phyloP scores from a whole-genome alignment of 2,329 filamentous ascomycete genomes.

The Fusarium sp. region DNA sequence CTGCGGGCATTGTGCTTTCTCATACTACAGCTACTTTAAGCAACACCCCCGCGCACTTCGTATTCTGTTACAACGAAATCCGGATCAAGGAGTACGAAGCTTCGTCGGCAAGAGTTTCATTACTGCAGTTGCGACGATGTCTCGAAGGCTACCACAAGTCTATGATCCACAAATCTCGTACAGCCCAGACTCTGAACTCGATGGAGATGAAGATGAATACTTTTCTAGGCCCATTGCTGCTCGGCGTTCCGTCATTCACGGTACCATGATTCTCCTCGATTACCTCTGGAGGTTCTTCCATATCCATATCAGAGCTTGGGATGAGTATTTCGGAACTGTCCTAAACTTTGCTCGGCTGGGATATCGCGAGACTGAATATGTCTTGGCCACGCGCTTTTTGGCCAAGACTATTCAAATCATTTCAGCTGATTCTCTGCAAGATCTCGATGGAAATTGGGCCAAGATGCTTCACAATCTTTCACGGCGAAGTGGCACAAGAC shows the following conservation, averaged over 20 bases:
- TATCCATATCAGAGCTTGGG: conserved; percentile 74
- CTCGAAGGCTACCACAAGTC: conserved; percentile 59
- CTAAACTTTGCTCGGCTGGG: conserved; percentile 75
- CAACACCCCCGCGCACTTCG: conserved; percentile 69
- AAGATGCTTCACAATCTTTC: conserved; percentile 66
- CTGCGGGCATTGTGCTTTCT: conserved; percentile 67
- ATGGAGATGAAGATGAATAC: conserved; percentile 50
- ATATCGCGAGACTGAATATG: conserved; percentile 65
- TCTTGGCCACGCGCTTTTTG: conserved; percentile 74
- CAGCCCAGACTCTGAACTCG: conserved; percentile 46
- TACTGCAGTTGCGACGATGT: conserved; percentile 65
- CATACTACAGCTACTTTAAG: conserved; percentile 72
- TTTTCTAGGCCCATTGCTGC: conserved; percentile 15
- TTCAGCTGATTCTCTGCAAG: conserved; percentile 67
- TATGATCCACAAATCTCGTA: conserved; percentile 56
- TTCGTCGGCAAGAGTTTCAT: conserved; percentile 66
- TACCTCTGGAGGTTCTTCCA: conserved; percentile 75
- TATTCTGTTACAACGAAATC: conserved; percentile 73
- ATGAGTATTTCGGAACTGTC: conserved; percentile 80
- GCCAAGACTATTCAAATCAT: conserved; percentile 70
- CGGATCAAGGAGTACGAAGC: conserved; percentile 67
- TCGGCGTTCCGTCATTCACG: conserved; percentile 51
- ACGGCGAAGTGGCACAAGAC: conserved; percentile 63
- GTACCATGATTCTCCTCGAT: conserved; percentile 63
- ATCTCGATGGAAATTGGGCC: conserved; percentile 67